A percentile compares a stretch with the other conserved stretches of the same genome.
phyloP scores from a whole-genome alignment of 108 stramenopile species.

The Epipyxis sp. region DNA sequence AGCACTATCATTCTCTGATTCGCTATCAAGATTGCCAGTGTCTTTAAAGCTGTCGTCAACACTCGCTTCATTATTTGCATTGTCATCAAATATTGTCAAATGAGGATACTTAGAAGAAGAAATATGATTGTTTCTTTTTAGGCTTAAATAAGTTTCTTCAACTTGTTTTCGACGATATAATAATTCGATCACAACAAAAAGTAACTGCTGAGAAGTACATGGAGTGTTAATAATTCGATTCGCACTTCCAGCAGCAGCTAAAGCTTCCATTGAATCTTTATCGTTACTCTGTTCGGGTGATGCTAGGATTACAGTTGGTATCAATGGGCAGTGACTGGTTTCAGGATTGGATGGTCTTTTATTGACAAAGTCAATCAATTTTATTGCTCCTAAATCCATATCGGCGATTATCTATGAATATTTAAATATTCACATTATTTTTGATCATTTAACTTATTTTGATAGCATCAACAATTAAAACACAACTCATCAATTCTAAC shows the following conservation, averaged over 20 bases:
- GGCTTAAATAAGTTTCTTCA: background rate
- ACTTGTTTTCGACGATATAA: background rate
- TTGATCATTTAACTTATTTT: background rate
- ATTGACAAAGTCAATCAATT: background rate
- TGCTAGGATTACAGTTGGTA: slow-evolving; percentile 5
- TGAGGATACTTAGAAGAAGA: background rate
- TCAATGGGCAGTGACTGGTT: background rate
- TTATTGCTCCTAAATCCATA: background rate
- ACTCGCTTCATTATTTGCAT: too few relatives aligned
- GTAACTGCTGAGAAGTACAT: background rate
- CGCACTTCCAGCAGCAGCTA: background rate
- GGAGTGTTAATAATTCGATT: background rate
- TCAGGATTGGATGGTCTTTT: background rate
- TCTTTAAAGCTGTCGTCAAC: background rate
- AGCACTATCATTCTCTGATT: background rate
- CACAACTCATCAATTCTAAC: background rate
- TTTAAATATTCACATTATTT: background rate
- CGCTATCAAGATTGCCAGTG: background rate
- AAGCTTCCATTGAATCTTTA: background rate
- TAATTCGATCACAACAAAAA: background rate
- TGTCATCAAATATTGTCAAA: background rate
- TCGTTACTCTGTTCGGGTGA: background rate
- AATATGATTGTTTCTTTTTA: background rate
- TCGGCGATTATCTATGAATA: background rate
- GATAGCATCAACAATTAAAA: background rate